Conservation (phyloP, 331 rosid genomes). For the Phaseolus coccineus region DNA sequence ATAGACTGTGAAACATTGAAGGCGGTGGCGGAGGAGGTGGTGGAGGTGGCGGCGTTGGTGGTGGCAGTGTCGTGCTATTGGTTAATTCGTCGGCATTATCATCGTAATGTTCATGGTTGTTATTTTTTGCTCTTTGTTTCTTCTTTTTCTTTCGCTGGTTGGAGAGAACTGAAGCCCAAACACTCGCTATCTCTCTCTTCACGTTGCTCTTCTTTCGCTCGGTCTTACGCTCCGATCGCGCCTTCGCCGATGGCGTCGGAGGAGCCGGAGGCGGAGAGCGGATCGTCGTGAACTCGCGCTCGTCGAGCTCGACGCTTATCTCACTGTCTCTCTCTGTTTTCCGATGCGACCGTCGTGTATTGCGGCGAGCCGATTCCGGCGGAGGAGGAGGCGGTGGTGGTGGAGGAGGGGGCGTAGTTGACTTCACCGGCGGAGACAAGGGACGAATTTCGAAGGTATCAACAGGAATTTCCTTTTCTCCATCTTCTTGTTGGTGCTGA, state of each 20-base stretch:
- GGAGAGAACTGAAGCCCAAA: slow-evolving; percentile 69
- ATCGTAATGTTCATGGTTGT: slow-evolving; percentile 42
- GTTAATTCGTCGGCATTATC: slow-evolving; percentile 44
- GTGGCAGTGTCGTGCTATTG: slow-evolving; percentile 37
- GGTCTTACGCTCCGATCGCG: slow-evolving; percentile 57
- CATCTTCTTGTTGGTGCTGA: slow-evolving; percentile 32
- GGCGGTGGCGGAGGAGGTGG: slow-evolving; percentile 74
- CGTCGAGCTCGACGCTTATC: slow-evolving; percentile 32
- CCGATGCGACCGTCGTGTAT: slow-evolving; percentile 45
- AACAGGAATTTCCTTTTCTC: slow-evolving; percentile 70
- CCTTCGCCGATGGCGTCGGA: slow-evolving; percentile 52
- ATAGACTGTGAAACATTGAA: slow-evolving; percentile 70
- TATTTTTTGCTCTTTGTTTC: slow-evolving; percentile 48
- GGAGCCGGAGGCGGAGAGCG: slow-evolving; percentile 55
- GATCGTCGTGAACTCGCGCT: slow-evolving; percentile 30
- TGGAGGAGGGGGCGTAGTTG: slow-evolving; percentile 51
- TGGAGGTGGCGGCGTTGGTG: slow-evolving; percentile 65
- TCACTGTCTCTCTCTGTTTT: slow-evolving; percentile 24
- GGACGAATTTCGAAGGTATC: slow-evolving; percentile 54
- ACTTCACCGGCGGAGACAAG: slow-evolving; percentile 18
- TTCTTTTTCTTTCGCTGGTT: slow-evolving; percentile 67
- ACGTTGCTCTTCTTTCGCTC: slow-evolving; percentile 70
- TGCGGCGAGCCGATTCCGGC: slow-evolving; percentile 25
- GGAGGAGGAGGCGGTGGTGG: slow-evolving; percentile 52
- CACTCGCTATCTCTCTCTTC: slow-evolving; percentile 81